phyloP scores from a whole-genome alignment of 192 early-diverging fungal genomes.

The Lunasporangiospora selenospora region DNA sequence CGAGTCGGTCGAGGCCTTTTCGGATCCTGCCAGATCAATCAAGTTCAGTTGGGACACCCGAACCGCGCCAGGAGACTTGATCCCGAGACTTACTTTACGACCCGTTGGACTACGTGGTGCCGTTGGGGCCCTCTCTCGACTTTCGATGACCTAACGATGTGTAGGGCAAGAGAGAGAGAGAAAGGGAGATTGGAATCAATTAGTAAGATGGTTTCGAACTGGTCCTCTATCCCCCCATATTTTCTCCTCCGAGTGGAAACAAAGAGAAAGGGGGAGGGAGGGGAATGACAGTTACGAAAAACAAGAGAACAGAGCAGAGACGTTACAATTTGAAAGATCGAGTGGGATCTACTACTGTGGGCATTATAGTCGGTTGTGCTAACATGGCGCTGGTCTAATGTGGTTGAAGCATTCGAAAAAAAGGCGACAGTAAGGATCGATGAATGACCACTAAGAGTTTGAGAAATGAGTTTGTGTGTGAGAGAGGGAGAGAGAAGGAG shows the following conservation, averaged over 20 bases:
- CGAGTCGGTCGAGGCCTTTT: slow-evolving; percentile 85
- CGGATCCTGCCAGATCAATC: slow-evolving; percentile 96
- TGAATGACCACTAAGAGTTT: too few species aligned
- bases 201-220: too few species aligned
- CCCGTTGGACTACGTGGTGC: slow-evolving; percentile 16
- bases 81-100: slow-evolving; percentile 24
- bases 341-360: slow-evolving; percentile 90
- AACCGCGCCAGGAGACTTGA: slow-evolving; percentile 19
- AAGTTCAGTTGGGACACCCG: slow-evolving; percentile 67
- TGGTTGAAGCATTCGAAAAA: neutral
- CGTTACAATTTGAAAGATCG: slow-evolving; percentile 93
- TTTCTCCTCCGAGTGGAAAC: too few species aligned
- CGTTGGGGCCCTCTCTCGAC: slow-evolving; percentile 25
- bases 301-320: too few species aligned
- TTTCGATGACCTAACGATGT: slow-evolving; percentile 37
- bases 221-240: too few species aligned
- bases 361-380: slow-evolving; percentile 94
- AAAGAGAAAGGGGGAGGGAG: too few species aligned
- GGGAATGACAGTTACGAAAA: too few species aligned
- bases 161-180: too few species aligned
- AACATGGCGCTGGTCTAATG: slow-evolving; percentile 76
- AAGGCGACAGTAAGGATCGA: too few species aligned
- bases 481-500: too few species aligned
- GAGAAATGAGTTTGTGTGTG: too few species aligned
- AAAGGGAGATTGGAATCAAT: too few species aligned